Base-by-base conservation (phyloP, 257 asterid species). In the Cruciata laevipes region DNA sequence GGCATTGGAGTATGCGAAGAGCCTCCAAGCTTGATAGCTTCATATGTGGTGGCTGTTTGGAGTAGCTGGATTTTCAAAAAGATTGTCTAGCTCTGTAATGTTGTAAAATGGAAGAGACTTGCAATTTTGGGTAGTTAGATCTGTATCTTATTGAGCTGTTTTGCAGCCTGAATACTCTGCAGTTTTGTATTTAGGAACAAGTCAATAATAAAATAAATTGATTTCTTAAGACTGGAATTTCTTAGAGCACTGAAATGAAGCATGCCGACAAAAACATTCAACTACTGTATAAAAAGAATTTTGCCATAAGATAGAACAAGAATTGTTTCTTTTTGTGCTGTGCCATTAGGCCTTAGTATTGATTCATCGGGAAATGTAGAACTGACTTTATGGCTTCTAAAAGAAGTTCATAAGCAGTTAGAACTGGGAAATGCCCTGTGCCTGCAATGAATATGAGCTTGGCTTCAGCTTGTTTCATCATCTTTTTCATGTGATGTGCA, bases 1-100 rank as follows among this genome's bases (percentile, higher is more conserved):
- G 79, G 99, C 99, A 12, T 75, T 84, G 80, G 97, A 90, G 40
- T 94, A 90, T 70, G 96, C 78, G 20, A 85, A 83, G 77, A 84
- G 81, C 49, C 84, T 77, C 38, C 81, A 79, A 71, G 75, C 77
- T 66, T 86, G 87, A 87, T 37, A n/a, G n/a, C n/a, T 27, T 27
- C 2, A 27, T 27, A 27, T 27, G 30, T 27, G 30, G 30, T 27
- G 30, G 30, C 30, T 27, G 30, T 27, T 27, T 27, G 30, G 30
- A 27, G 16, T 42, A 14, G 18, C 14, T 11, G 51, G 51, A 42
- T 42, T 12, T 3, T 42, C 51, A 13, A 42, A 38, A 37, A 10
- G 18, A 42, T 42, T 42, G 3, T 40, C 13, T 40, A 40, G 49
- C 1, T 40, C 16, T 42, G 51, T 42, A 42, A 13, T 42, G 51